Evolutionary conservation across 805 yeast genomes (phyloP).

Genomic region (Ogataea methanolica): DNA sequence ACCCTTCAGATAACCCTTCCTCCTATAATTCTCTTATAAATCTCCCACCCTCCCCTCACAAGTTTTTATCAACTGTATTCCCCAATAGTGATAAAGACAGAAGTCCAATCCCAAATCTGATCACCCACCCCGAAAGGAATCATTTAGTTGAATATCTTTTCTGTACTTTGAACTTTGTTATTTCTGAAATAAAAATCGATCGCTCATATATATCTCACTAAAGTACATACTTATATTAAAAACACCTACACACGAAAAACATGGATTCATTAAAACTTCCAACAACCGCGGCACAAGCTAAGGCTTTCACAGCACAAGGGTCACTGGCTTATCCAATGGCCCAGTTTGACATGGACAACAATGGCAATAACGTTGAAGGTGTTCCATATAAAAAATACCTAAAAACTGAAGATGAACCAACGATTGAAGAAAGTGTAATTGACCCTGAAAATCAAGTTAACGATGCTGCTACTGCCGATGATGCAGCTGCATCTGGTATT

Average conservation of each 20-base stretch:
- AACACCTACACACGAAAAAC: conserved; percentile 7
- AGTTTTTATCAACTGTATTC: no score
- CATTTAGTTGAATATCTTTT: no score
- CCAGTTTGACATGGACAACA: conserved; percentile 19
- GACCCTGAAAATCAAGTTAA: conserved; percentile 13
- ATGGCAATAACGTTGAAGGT: background rate
- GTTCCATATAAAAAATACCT: background rate
- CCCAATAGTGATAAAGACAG: no score
- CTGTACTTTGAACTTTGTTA: no score
- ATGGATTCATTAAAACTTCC: conserved; percentile 78
- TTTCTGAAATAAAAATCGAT: no score
- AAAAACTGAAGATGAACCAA: background rate
- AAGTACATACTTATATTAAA: background rate
- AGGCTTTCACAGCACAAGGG: conserved; percentile 62
- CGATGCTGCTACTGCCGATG: conserved; percentile 38
- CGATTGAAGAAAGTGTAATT: conserved; percentile 3
- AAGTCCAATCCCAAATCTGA: no score
- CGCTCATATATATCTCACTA: background rate
- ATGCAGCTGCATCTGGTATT: conserved; percentile 85
- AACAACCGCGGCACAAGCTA: conserved; percentile 73
- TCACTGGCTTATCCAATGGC: conserved; percentile 62
- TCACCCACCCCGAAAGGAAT: no score
- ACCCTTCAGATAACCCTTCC: no score
- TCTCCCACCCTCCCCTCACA: no score
- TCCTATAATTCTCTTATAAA: no score